Conservation (phyloP, 108 stramenopile genomes). For the Nitzschia inconspicua region DNA sequence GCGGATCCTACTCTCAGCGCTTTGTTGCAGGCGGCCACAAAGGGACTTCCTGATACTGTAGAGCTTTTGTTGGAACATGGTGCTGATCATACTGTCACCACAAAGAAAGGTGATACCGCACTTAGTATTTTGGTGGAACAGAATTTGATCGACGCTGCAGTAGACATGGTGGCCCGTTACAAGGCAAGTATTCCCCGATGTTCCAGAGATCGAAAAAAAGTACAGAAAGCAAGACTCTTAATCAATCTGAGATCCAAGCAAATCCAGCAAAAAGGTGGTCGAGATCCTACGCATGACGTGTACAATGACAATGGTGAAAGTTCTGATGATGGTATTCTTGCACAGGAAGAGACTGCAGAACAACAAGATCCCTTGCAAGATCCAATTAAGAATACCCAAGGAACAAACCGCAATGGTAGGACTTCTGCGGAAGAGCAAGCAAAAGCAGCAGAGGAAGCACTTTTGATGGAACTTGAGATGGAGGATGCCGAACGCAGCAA, state of each 20-base stretch:
- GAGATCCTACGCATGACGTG: conserved; percentile 55
- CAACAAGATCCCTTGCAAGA: not conserved
- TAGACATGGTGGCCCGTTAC: conserved; percentile 90
- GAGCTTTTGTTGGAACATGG: conserved; percentile 77
- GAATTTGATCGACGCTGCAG: conserved; percentile 88
- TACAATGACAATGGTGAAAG: conserved; percentile 36
- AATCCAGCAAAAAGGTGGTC: conserved; percentile 62
- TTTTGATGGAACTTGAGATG: conserved; percentile 72
- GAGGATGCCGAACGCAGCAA: conserved; percentile 72
- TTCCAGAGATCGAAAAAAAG: conserved; percentile 89
- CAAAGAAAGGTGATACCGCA: conserved; percentile 93
- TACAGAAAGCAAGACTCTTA: conserved; percentile 81
- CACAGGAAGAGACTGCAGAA: not conserved
- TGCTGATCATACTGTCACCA: conserved; percentile 89
- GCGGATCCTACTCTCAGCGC: conserved; percentile 88
- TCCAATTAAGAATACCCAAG: conserved; percentile 41
- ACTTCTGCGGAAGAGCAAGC: conserved; percentile 76
- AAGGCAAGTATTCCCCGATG: conserved; percentile 89
- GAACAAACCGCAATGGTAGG: conserved; percentile 25
- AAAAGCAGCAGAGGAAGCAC: conserved; percentile 77
- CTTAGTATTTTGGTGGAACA: conserved; percentile 88
- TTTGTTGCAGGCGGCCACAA: conserved; percentile 86
- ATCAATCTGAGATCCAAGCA: conserved; percentile 86
- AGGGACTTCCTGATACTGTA: conserved; percentile 85
- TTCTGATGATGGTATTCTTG: conserved; percentile 7